phyloP scores from a whole-genome alignment of 176 grass and related monocot genomes.

The Zea luxurians region DNA sequence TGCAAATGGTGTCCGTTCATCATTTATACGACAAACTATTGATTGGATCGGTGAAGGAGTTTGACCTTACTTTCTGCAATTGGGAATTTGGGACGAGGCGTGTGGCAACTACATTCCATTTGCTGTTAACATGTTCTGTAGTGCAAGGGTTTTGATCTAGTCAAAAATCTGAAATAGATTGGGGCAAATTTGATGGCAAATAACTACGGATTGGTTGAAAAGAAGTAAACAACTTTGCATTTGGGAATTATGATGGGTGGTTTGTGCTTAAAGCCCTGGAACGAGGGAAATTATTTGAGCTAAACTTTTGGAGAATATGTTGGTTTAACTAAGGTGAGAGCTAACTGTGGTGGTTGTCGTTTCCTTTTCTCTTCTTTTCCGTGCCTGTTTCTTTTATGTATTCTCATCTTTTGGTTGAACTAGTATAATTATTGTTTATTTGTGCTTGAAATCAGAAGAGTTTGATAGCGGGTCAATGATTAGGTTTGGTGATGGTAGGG shows the following conservation, averaged over 20 bases:
- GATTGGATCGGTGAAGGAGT: not conserved
- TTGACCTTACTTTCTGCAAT: not conserved
- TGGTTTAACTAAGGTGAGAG: conserved; percentile 40
- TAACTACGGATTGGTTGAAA: not conserved
- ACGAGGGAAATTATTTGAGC: conserved; percentile 30
- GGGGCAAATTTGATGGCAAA: not conserved
- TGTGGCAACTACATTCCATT: not conserved
- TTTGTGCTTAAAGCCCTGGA: conserved; percentile 21
- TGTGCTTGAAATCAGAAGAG: conserved; percentile 35
- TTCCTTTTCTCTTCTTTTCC: conserved; percentile 47
- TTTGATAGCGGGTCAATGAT: conserved; percentile 47
- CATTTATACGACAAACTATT: not conserved
- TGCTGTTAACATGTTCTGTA: not conserved
- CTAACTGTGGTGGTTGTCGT: conserved; percentile 42
- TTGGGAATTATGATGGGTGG: not conserved
- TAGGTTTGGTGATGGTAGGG: conserved; percentile 36
- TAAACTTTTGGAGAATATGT: conserved; percentile 31
- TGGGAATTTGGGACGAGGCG: not conserved
- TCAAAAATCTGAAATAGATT: not conserved
- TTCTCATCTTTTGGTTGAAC: conserved; percentile 37
- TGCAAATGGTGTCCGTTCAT: not conserved
- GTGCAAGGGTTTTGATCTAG: not conserved
- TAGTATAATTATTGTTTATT: conserved; percentile 37
- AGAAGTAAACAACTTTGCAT: not conserved
- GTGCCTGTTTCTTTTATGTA: not conserved